Evolutionary conservation across 2,329 filamentous ascomycete species (phyloP), one percentile per base, ranked within the genome.

Genomic region (Exophiala mesophila): DNA sequence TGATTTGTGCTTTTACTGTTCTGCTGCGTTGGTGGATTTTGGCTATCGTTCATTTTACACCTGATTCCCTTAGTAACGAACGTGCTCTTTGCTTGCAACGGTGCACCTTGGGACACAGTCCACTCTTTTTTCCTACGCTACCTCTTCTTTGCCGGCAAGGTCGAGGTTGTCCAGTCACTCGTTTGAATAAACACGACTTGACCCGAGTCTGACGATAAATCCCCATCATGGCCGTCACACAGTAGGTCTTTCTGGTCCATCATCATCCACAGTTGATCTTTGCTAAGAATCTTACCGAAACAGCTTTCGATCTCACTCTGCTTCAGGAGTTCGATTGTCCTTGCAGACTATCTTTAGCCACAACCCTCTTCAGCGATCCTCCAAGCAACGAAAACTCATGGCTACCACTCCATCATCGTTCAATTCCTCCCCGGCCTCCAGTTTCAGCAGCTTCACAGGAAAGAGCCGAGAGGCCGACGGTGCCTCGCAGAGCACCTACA

Each of bases 381-480:
- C 35, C 13, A 46, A 45, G 39, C 32, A 19, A 15, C 31, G 41
- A 39, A 10, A 38, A 39, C 34, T 38, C 21, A 44, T 47, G 45
- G 42, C 34, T 8, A 37, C 47, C 7, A 32, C 45, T 13, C 17
- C 46, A 5, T 44, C 47, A 3, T 50, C 49, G 56, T 51, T 50
- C 50, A 55, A 46, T 49, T 57, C 47, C 46, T 55, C 31, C 51
- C 56, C 41, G 47, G 55, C 33, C 39, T 50, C 41, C 47, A 55
- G 34, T 57, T 59, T 45, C 55, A 59, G 44, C 57, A 58, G 42
- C 58, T 58, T 39, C 49, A 59, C 37, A 51, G 57, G 10, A 53
- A 54, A 34, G 55, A 57, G 5, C 42, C 52, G 24, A 36, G 51
- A 26, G 44, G 59, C 28, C 52, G 62, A 4, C 55, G 60, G 36